These are phyloP conservation scores for Curvularia sp. DNA, from an alignment of 2,329 filamentous ascomycete species.

Conservation along the genomic window DNA sequence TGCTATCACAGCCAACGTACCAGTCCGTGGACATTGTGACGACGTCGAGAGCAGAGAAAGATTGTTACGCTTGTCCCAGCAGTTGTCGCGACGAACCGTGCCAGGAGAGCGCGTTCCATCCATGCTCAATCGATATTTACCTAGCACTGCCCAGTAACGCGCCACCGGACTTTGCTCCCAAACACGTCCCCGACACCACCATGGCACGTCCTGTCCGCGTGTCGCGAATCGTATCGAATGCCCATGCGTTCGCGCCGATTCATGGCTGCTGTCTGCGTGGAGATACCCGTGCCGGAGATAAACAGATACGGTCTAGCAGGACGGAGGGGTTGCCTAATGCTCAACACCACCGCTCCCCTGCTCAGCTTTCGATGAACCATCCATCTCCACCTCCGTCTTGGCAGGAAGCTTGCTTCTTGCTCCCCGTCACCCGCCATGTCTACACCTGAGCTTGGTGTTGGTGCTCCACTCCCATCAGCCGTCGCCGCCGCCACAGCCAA, in stretches of 20 bases:
- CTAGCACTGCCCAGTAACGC: neutral
- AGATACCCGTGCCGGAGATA: constrained; percentile 4
- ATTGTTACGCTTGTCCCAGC: neutral
- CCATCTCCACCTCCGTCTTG: constrained; percentile 6
- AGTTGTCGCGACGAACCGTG: neutral
- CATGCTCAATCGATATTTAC: neutral
- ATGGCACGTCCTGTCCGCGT: neutral
- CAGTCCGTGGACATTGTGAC: neutral
- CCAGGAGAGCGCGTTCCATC: neutral
- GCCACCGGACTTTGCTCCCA: neutral
- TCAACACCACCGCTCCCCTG: neutral
- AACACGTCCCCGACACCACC: neutral
- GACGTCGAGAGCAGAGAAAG: neutral
- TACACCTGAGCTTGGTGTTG: constrained; percentile 14
- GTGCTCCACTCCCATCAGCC: constrained; percentile 7
- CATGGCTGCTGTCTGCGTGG: neutral
- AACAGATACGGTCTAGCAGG: constrained; percentile 7
- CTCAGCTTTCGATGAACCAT: neutral
- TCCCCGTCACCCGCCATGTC: constrained; percentile 18
- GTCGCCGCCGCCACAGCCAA: constrained; percentile 21
- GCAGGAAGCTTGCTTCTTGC: neutral
- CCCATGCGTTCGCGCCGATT: neutral
- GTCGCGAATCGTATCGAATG: neutral
- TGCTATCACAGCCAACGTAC: neutral
- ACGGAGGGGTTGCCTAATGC: constrained; percentile 10